Evolutionary conservation across 164 flowering plant species (phyloP).

Genomic region (Magnolia changhungtana): DNA sequence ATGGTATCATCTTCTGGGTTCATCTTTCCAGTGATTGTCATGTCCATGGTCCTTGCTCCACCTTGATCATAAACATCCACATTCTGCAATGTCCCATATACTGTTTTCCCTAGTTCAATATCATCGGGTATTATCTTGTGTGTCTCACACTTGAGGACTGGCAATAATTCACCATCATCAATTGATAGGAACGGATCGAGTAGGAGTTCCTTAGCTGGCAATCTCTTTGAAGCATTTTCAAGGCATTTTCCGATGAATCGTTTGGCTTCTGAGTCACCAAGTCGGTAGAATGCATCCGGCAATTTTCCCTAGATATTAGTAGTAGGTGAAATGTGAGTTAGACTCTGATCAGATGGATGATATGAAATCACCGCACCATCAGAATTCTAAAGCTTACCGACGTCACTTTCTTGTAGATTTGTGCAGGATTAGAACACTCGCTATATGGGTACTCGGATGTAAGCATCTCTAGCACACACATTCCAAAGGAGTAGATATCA

Average conservation of each 20-base stretch:
- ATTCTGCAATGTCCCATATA: not conserved
- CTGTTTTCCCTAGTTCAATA: not conserved
- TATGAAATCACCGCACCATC: not conserved
- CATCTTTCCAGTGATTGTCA: constrained; percentile 74
- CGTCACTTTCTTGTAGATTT: constrained; percentile 95
- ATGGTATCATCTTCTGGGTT: constrained; percentile 61
- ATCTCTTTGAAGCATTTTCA: constrained; percentile 53
- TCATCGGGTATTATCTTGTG: not conserved
- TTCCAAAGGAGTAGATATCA: constrained; percentile 88
- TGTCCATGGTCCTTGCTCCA: constrained; percentile 32
- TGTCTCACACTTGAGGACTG: not conserved
- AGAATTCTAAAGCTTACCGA: constrained; percentile 37
- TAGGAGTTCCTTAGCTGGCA: constrained; percentile 62
- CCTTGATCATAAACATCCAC: not conserved
- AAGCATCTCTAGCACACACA: constrained; percentile 91
- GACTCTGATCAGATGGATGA: not conserved
- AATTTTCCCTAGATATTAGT: constrained; percentile 57
- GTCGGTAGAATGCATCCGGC: constrained; percentile 60
- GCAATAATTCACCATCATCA: constrained; percentile 29
- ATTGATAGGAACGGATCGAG: constrained; percentile 61
- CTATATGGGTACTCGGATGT: constrained; percentile 81
- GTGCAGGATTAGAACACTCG: constrained; percentile 88
- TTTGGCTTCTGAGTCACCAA: constrained; percentile 56
- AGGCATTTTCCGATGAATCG: constrained; percentile 67
- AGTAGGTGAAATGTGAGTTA: not conserved